phyloP scores from a whole-genome alignment of 2,329 filamentous ascomycete species.

The Ceratocystis huliohia region DNA sequence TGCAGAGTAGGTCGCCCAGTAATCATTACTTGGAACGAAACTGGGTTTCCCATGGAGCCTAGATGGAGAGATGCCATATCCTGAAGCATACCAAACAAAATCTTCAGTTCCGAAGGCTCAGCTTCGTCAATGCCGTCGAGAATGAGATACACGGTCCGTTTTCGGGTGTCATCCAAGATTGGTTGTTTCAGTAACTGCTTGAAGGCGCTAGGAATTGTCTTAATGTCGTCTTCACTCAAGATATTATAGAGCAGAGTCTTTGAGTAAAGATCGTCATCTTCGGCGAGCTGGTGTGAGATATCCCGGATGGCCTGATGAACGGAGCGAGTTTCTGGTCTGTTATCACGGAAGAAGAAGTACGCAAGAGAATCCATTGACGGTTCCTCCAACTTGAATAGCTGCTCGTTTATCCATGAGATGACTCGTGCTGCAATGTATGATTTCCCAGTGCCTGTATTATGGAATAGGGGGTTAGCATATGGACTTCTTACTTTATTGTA shows the following conservation, averaged over 20 bases:
- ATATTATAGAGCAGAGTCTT: slow-evolving; percentile 31
- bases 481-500: background rate
- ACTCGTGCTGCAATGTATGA: slow-evolving; percentile 35
- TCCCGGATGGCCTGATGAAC: slow-evolving; percentile 35
- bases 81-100: slow-evolving; percentile 26
- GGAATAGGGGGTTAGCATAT: background rate
- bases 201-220: slow-evolving; percentile 34
- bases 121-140: slow-evolving; percentile 38
- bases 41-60: slow-evolving; percentile 21
- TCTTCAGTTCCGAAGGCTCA: slow-evolving; percentile 29
- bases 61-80: slow-evolving; percentile 3
- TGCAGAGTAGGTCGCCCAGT: slow-evolving; percentile 33
- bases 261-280: slow-evolving; percentile 34
- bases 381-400: slow-evolving; percentile 26
- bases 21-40: slow-evolving; percentile 30
- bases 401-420: slow-evolving; percentile 31
- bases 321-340: slow-evolving; percentile 35
- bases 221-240: slow-evolving; percentile 32
- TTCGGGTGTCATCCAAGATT: slow-evolving; percentile 27
- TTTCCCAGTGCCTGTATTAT: slow-evolving; percentile 32
- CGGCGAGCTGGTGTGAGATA: slow-evolving; percentile 36
- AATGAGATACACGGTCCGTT: slow-evolving; percentile 33
- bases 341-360: slow-evolving; percentile 39
- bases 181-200: slow-evolving; percentile 32
- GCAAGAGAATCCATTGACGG: slow-evolving; percentile 26